These are phyloP conservation scores for Cyberlindnera euphorbiiphila DNA, from an alignment of 805 yeast genomes.

Conservation along the genomic window DNA sequence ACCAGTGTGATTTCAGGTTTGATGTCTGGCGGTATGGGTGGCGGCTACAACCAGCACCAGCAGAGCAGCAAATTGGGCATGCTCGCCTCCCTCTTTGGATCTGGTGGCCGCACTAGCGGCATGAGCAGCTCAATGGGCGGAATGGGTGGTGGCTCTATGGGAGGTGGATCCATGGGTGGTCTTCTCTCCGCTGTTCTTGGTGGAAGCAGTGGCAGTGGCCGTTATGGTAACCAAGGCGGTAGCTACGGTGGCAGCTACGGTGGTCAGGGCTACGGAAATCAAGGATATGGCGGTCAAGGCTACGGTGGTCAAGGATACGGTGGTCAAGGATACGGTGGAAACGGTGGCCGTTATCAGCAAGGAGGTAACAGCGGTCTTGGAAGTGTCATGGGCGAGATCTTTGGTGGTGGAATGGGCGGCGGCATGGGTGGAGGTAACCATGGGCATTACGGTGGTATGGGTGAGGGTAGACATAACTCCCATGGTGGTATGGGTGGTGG, in stretches of 20 bases:
- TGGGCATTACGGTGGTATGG: neutral
- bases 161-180: constrained; percentile 8
- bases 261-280: neutral
- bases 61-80: constrained; percentile 11
- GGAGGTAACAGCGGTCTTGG: constrained; percentile 1
- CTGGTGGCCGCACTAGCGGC: too few species aligned
- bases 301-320: constrained; percentile 2
- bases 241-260: neutral
- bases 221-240: constrained; percentile 6
- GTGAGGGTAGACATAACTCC: too few species aligned
- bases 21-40: constrained; percentile 20
- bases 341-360: constrained; percentile 1
- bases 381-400: neutral
- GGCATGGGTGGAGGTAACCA: constrained; percentile 3
- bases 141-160: too few species aligned
- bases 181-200: constrained; percentile 15
- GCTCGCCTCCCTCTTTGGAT: constrained; percentile 9
- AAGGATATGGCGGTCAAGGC: constrained; percentile 6
- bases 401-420: constrained; percentile 6
- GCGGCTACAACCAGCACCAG: constrained; percentile 13
- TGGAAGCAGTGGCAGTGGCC: constrained; percentile 4
- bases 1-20: constrained; percentile 22
- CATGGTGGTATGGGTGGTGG: constrained; percentile 6
- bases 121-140: constrained; percentile 3
- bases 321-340: neutral